Evolutionary conservation across 208 protist genomes (phyloP).

Genomic region (Leptomonas seymouri): DNA sequence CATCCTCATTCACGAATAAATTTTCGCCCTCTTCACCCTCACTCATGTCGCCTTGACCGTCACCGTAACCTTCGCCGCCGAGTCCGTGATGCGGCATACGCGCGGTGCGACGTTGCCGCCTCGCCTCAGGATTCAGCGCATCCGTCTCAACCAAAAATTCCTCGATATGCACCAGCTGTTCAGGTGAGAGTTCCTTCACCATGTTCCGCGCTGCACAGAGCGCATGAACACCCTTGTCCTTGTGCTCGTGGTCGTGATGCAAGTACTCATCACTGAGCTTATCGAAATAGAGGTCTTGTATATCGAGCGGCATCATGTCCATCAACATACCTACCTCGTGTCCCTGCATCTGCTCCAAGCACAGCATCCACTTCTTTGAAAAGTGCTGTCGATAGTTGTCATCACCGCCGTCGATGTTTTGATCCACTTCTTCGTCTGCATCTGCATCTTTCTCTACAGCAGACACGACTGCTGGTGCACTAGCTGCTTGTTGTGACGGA

Average conservation of each 20-base stretch:
- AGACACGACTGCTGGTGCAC: background rate
- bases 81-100: background rate
- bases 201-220: conserved; percentile 35
- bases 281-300: conserved; percentile 44
- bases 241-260: conserved; percentile 24
- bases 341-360: conserved; percentile 35
- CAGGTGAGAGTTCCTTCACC: conserved; percentile 37
- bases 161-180: conserved; percentile 45
- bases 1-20: conserved; percentile 65
- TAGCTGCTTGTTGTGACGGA: background rate
- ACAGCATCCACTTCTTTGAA: conserved; percentile 31
- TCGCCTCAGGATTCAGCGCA: conserved; percentile 15
- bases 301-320: conserved; percentile 48
- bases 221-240: conserved; percentile 32
- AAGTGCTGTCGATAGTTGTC: conserved; percentile 27
- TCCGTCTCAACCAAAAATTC: conserved; percentile 37
- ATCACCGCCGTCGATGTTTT: conserved; percentile 4
- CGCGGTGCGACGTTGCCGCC: background rate
- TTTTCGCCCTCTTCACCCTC: conserved; percentile 16
- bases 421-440: background rate
- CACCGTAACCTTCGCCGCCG: background rate
- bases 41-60: background rate
- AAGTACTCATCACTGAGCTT: conserved; percentile 39
- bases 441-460: background rate
- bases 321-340: conserved; percentile 55